Evolutionary conservation across 2,329 filamentous ascomycete genomes (phyloP).

Genomic region (Boeremia lycopersici): DNA sequence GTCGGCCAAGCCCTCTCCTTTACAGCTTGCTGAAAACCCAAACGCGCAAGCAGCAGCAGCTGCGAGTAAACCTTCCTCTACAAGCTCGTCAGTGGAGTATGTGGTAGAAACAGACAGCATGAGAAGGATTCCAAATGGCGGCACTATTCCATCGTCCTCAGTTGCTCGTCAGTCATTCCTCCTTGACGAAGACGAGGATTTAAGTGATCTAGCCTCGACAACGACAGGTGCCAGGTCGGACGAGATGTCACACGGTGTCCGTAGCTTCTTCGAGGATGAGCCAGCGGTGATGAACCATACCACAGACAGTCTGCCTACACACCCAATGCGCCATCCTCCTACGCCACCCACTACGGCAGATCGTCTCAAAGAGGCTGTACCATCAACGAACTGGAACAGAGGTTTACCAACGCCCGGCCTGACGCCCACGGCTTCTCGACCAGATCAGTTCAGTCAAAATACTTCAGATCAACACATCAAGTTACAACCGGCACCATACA

Average conservation of each 20-base stretch:
- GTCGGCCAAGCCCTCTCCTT: constrained; percentile 48
- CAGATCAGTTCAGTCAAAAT: constrained; percentile 28
- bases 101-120: constrained; percentile 59
- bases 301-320: constrained; percentile 32
- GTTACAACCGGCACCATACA: constrained; percentile 29
- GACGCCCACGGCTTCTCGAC: constrained; percentile 41
- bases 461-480: constrained; percentile 27
- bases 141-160: constrained; percentile 47
- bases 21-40: constrained; percentile 30
- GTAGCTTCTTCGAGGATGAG: constrained; percentile 59
- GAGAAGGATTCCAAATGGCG: constrained; percentile 53
- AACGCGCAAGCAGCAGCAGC: constrained; percentile 21
- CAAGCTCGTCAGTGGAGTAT: constrained; percentile 58
- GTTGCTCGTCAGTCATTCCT: constrained; percentile 53
- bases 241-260: constrained; percentile 47
- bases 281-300: constrained; percentile 44
- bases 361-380: constrained; percentile 29
- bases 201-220: constrained; percentile 60
- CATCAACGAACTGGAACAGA: constrained; percentile 41
- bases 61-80: constrained; percentile 38
- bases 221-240: constrained; percentile 57
- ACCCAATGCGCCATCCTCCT: constrained; percentile 48
- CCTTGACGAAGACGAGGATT: constrained; percentile 59
- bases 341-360: constrained; percentile 53
- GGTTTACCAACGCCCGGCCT: constrained; percentile 47